phyloP scores from a whole-genome alignment of 2,329 filamentous ascomycete species.

The Xylaria sp. region DNA sequence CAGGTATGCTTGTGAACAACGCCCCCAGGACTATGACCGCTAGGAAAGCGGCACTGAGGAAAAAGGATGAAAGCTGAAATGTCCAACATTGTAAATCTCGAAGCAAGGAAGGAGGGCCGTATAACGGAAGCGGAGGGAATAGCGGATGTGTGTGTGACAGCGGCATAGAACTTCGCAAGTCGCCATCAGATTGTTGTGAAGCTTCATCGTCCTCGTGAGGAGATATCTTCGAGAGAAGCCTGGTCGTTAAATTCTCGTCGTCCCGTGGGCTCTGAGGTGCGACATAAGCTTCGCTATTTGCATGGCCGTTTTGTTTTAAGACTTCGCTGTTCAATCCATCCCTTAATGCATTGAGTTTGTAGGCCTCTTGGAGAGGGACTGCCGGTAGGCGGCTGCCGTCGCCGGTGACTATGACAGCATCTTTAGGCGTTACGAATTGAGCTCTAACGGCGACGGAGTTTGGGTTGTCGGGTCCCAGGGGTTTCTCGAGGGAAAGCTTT shows the following conservation, averaged over 20 bases:
- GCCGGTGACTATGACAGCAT: conserved; percentile 75
- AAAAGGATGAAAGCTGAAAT: conserved; percentile 75
- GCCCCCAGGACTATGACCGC: conserved; percentile 79
- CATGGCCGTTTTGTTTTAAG: conserved; percentile 44
- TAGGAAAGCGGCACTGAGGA: conserved; percentile 82
- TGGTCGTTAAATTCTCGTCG: conserved; percentile 30
- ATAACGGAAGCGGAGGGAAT: conserved; percentile 85
- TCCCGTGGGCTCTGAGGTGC: conserved; percentile 36
- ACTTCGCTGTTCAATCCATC: conserved; percentile 55
- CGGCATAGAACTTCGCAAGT: conserved; percentile 62
- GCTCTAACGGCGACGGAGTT: conserved; percentile 69
- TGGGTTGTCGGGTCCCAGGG: conserved; percentile 43
- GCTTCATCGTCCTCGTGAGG: conserved; percentile 49
- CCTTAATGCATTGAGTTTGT: conserved; percentile 73
- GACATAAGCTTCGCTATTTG: conserved; percentile 37
- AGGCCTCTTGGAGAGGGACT: conserved; percentile 75
- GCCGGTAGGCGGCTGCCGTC: conserved; percentile 74
- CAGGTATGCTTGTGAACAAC: conserved; percentile 72
- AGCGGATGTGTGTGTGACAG: conserved; percentile 79
- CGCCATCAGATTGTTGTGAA: conserved; percentile 58
- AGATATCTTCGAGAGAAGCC: conserved; percentile 28
- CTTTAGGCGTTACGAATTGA: conserved; percentile 73
- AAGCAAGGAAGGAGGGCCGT: conserved; percentile 76
- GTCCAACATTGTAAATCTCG: conserved; percentile 71
- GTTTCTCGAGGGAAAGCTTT: conserved; percentile 60